Conservation (phyloP, 768 basidiomycete species). For the Hirschioporus abietinus region DNA sequence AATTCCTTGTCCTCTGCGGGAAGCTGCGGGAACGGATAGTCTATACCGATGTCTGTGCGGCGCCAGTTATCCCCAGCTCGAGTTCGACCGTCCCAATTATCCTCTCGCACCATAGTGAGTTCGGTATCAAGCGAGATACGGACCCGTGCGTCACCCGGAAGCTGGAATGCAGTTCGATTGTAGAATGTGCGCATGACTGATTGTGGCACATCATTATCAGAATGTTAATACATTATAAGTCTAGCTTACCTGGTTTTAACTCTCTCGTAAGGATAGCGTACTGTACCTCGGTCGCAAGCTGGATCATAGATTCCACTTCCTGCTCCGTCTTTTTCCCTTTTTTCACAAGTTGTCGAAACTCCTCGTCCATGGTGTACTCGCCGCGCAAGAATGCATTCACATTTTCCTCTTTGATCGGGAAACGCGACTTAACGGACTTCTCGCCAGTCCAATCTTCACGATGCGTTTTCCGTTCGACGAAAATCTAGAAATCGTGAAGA, state of each 20-base stretch:
- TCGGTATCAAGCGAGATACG: conserved; percentile 98
- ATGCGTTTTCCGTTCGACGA: conserved; percentile 87
- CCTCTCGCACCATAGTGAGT: conserved; percentile 89
- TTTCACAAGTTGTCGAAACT: conserved; percentile 79
- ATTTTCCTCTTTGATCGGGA: conserved; percentile 89
- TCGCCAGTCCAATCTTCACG: conserved; percentile 99
- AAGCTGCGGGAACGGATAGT: conserved; percentile 82
- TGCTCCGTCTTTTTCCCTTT: conserved; percentile 91
- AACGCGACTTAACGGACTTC: conserved; percentile 96
- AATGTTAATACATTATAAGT: conserved; percentile 5
- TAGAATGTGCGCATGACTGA: conserved; percentile 96
- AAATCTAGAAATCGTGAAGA: conserved; percentile 45
- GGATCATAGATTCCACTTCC: conserved; percentile 92
- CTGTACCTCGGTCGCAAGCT: conserved; percentile 95
- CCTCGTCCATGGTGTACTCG: conserved; percentile 88
- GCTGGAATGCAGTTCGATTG: conserved; percentile 97
- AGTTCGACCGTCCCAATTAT: conserved; percentile 83
- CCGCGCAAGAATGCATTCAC: conserved; percentile 89
- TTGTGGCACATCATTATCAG: background rate
- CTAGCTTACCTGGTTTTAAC: conserved; percentile 67
- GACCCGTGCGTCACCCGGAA: conserved; percentile 97
- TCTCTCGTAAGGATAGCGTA: conserved; percentile 81
- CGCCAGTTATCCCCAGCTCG: conserved; percentile 93
- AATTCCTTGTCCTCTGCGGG: conserved; percentile 76
- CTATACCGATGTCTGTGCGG: conserved; percentile 87